A percentile compares a stretch with the other conserved stretches of the same genome.
phyloP scores from a whole-genome alignment of 176 grass and related monocot species.

The Coix lacrymajobi region DNA sequence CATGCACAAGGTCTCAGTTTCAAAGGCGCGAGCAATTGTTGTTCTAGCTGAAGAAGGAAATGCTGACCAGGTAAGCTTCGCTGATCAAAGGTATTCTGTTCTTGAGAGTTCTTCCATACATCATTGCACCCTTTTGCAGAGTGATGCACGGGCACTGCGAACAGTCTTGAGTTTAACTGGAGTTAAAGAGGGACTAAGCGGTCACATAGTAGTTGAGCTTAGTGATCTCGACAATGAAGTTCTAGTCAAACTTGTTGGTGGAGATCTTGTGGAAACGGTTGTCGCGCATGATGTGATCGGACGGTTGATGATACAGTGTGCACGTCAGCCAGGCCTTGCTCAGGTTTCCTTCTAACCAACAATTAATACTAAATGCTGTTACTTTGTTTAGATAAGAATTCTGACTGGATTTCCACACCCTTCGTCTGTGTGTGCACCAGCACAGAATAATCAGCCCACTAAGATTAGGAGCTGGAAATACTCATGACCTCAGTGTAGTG shows the following conservation, averaged over 20 bases:
- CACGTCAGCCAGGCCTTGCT: slow-evolving; percentile 78
- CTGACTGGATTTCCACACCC: neutral
- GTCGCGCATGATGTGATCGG: slow-evolving; percentile 86
- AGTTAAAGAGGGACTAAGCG: slow-evolving; percentile 80
- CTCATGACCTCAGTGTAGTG: too few species aligned
- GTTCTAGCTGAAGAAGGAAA: slow-evolving; percentile 85
- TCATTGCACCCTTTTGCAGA: slow-evolving; percentile 31
- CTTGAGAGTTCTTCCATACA: neutral
- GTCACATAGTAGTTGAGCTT: slow-evolving; percentile 78
- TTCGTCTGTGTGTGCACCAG: neutral
- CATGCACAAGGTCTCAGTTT: slow-evolving; percentile 67
- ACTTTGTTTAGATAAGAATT: neutral
- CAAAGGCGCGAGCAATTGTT: slow-evolving; percentile 71
- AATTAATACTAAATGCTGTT: slow-evolving; percentile 18
- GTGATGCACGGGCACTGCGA: slow-evolving; percentile 69
- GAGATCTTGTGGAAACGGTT: slow-evolving; percentile 81
- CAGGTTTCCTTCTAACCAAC: slow-evolving; percentile 44
- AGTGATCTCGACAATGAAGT: slow-evolving; percentile 86
- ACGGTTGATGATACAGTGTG: slow-evolving; percentile 83
- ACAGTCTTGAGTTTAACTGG: slow-evolving; percentile 78
- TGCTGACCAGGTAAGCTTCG: slow-evolving; percentile 55
- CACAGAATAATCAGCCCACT: neutral
- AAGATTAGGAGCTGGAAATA: neutral
- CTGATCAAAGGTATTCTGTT: slow-evolving; percentile 13
- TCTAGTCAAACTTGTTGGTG: slow-evolving; percentile 82